phyloP scores from a whole-genome alignment of 169 alveolate species.

The Cryptosporidium xiaoi region DNA sequence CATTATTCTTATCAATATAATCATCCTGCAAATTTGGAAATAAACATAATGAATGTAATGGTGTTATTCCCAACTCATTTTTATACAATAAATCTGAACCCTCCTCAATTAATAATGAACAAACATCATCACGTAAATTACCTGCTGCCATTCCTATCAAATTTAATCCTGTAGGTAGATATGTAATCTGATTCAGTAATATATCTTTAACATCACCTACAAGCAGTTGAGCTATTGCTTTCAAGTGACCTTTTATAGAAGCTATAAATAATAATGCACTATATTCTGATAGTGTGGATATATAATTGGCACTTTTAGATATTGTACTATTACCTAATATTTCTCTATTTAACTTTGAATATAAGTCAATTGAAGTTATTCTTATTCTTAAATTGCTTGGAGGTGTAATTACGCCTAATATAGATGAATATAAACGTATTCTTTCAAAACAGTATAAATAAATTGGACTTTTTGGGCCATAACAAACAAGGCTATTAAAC shows the following conservation, averaged over 20 bases:
- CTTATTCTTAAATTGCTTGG: slow-evolving; percentile 72
- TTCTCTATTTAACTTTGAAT: slow-evolving; percentile 55
- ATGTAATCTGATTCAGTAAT: slow-evolving; percentile 47
- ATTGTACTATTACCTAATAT: slow-evolving; percentile 63
- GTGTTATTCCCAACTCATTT: slow-evolving; percentile 71
- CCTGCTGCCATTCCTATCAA: slow-evolving; percentile 71
- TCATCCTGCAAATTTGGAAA: slow-evolving; percentile 42
- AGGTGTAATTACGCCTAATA: slow-evolving; percentile 47
- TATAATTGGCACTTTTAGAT: slow-evolving; percentile 36
- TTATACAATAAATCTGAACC: slow-evolving; percentile 61
- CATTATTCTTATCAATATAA: slow-evolving; percentile 12
- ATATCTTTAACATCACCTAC: slow-evolving; percentile 68
- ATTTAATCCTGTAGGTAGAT: slow-evolving; percentile 72
- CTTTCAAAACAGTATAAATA: slow-evolving; percentile 47
- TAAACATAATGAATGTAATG: slow-evolving; percentile 62
- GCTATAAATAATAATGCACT: slow-evolving; percentile 69
- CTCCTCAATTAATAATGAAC: slow-evolving; percentile 55
- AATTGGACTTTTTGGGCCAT: slow-evolving; percentile 64
- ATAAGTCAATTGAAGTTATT: slow-evolving; percentile 46
- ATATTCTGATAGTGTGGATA: slow-evolving; percentile 61
- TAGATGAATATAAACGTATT: slow-evolving; percentile 56
- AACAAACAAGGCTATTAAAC: slow-evolving; percentile 61
- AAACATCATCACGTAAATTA: slow-evolving; percentile 59
- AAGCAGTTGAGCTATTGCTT: slow-evolving; percentile 48
- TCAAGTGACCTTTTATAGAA: slow-evolving; percentile 58